Evolutionary conservation across 768 basidiomycete genomes (phyloP).

Genomic region (Auriculariales sp.): DNA sequence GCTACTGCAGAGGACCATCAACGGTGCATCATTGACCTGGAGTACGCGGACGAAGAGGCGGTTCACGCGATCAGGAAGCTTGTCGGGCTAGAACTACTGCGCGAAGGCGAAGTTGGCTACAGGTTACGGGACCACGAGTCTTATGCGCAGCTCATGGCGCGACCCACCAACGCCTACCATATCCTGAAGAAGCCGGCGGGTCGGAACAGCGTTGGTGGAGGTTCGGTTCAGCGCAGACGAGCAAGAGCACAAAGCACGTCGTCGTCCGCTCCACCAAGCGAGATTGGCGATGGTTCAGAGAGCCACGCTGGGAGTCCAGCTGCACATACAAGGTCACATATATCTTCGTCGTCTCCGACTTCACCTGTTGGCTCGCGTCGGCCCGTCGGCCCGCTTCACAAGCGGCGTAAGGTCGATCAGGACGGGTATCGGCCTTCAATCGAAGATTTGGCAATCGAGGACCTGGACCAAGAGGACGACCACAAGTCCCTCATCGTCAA

Average conservation of each 20-base stretch:
- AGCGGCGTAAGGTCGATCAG: neutral
- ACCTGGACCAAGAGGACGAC: neutral
- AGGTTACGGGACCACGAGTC: neutral
- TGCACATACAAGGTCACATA: neutral
- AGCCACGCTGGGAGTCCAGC: neutral
- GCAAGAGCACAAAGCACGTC: too few relatives aligned
- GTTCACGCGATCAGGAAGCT: constrained; percentile 44
- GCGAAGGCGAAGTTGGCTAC: constrained; percentile 49
- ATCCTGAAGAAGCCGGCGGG: too few relatives aligned
- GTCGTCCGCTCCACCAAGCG: neutral
- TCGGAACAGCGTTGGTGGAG: too few relatives aligned
- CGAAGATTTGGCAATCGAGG: neutral
- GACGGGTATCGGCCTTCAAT: neutral
- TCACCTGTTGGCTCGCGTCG: neutral
- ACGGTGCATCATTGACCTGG: constrained; percentile 32
- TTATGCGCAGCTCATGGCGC: too few relatives aligned
- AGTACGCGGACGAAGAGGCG: constrained; percentile 32
- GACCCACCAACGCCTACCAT: too few relatives aligned
- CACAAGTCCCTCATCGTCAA: too few relatives aligned
- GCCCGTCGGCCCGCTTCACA: neutral
- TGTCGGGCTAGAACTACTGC: constrained; percentile 48
- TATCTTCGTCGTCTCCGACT: neutral
- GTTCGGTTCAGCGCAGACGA: too few relatives aligned
- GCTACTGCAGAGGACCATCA: constrained; percentile 36
- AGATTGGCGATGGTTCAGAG: neutral